Evolutionary conservation across 169 alveolate species (phyloP).

Genomic region (Eimeria nieschulzi): DNA sequence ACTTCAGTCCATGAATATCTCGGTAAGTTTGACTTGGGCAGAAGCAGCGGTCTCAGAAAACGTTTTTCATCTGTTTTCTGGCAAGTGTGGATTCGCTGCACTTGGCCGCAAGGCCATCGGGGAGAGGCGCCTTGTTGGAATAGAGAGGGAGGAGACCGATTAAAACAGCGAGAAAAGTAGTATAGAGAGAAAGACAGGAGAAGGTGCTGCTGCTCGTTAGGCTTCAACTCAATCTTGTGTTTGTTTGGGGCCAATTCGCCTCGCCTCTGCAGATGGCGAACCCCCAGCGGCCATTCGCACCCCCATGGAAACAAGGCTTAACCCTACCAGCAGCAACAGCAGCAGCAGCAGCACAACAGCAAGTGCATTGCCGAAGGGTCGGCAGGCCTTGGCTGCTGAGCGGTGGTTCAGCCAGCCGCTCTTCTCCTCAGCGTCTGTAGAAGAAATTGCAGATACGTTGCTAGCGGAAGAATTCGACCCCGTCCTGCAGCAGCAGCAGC

Average conservation of each 20-base stretch:
- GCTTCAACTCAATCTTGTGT: not conserved
- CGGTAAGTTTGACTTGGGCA: not conserved
- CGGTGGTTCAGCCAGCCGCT: constrained; percentile 35
- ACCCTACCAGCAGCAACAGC: not conserved
- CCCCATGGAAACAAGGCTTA: not conserved
- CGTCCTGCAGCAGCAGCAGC: constrained; percentile 6
- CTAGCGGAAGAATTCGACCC: not conserved
- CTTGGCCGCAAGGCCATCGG: too few species aligned
- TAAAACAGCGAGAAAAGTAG: too few species aligned
- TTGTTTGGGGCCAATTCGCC: too few species aligned
- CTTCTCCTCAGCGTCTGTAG: constrained; percentile 2
- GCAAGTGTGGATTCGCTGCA: too few species aligned
- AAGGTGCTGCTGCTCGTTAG: not conserved
- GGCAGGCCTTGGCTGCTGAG: constrained; percentile 17
- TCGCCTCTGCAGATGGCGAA: not conserved
- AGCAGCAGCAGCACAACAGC: constrained; percentile 23
- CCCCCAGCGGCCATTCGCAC: not conserved
- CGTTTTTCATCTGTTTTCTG: too few species aligned
- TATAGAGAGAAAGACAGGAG: not conserved
- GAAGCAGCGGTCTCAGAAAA: too few species aligned
- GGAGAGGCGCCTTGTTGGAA: too few species aligned
- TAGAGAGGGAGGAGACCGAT: too few species aligned
- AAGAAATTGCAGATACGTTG: not conserved
- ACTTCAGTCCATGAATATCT: not conserved
- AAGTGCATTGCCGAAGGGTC: not conserved